phyloP scores from a whole-genome alignment of 768 basidiomycete species.

The Termitomyces sp. region DNA sequence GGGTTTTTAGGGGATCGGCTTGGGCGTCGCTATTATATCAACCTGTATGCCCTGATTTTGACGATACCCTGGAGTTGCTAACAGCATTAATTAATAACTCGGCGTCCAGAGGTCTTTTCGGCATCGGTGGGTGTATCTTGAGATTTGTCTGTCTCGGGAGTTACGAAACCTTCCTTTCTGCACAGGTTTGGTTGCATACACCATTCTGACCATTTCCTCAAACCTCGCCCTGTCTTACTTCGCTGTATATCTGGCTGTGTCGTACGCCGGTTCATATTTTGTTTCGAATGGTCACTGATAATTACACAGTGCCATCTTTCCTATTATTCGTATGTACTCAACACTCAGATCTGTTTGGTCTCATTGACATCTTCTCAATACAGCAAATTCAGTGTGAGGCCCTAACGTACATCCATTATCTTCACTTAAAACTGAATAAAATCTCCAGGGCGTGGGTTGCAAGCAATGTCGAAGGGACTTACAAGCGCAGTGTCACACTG shows the following conservation, averaged over 20 bases:
- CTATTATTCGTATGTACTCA: slow-evolving; percentile 40
- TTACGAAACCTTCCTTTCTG: no score
- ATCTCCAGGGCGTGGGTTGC: slow-evolving; percentile 61
- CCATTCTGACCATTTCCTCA: slow-evolving; percentile 58
- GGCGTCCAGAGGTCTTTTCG: slow-evolving; percentile 19
- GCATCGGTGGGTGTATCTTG: slow-evolving; percentile 17
- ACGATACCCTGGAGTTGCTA: background rate
- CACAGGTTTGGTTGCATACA: slow-evolving; percentile 52
- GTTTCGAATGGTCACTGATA: background rate
- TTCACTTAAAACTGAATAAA: slow-evolving; percentile 4
- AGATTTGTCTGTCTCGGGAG: background rate
- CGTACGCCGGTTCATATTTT: slow-evolving; percentile 36
- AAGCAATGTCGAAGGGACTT: slow-evolving; percentile 68
- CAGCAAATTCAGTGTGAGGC: slow-evolving; percentile 49
- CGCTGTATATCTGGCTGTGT: slow-evolving; percentile 64
- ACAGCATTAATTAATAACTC: background rate
- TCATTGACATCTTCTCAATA: background rate
- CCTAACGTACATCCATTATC: background rate
- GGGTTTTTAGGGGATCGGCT: slow-evolving; percentile 60
- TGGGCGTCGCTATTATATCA: slow-evolving; percentile 53
- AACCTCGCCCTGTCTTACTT: slow-evolving; percentile 67
- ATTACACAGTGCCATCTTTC: slow-evolving; percentile 38
- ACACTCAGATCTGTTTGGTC: background rate
- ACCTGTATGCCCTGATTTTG: slow-evolving; percentile 44
- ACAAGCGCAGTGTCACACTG: slow-evolving; percentile 66